Conservation (phyloP, 2,329 filamentous ascomycete genomes). For the Xylaria sp. region DNA sequence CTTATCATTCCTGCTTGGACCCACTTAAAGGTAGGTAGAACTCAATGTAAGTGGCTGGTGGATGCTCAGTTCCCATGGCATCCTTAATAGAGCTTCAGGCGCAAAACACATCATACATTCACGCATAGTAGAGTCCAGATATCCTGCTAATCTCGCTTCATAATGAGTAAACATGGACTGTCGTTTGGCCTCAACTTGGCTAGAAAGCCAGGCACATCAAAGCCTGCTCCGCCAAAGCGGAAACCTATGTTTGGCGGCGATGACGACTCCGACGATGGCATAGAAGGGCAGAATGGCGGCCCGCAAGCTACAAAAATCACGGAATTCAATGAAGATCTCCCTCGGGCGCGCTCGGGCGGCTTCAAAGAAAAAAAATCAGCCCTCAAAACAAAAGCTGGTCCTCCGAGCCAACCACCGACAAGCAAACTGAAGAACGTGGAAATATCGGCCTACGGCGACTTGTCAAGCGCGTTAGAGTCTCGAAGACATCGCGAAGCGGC, state of each 20-base stretch:
- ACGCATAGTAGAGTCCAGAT: neutral
- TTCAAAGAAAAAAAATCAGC: slow-evolving; percentile 48
- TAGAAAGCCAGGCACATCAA: slow-evolving; percentile 66
- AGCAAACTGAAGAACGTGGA: slow-evolving; percentile 57
- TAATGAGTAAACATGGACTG: slow-evolving; percentile 54
- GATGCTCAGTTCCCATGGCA: neutral
- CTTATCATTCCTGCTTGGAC: slow-evolving; percentile 13
- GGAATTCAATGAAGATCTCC: slow-evolving; percentile 64
- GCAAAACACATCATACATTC: slow-evolving; percentile 12
- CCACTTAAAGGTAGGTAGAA: slow-evolving; percentile 4
- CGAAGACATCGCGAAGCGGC: slow-evolving; percentile 73
- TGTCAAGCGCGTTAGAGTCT: slow-evolving; percentile 72
- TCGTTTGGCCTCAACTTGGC: slow-evolving; percentile 69
- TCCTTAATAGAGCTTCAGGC: neutral
- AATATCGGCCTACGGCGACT: slow-evolving; percentile 68
- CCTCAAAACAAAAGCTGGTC: slow-evolving; percentile 47
- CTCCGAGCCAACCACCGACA: slow-evolving; percentile 56
- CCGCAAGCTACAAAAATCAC: slow-evolving; percentile 67
- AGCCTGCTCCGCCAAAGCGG: slow-evolving; percentile 61
- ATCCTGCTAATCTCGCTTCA: neutral
- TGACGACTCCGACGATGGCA: slow-evolving; percentile 66
- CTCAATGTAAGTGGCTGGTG: slow-evolving; percentile 2
- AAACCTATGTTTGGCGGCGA: slow-evolving; percentile 69
- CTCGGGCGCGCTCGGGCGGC: slow-evolving; percentile 40
- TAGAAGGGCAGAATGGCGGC: slow-evolving; percentile 46